Percentiles rank a stretch among this genome's conserved stretches.
phyloP scores from a whole-genome alignment of 257 asterid species.

The Leonotis leonurus region DNA sequence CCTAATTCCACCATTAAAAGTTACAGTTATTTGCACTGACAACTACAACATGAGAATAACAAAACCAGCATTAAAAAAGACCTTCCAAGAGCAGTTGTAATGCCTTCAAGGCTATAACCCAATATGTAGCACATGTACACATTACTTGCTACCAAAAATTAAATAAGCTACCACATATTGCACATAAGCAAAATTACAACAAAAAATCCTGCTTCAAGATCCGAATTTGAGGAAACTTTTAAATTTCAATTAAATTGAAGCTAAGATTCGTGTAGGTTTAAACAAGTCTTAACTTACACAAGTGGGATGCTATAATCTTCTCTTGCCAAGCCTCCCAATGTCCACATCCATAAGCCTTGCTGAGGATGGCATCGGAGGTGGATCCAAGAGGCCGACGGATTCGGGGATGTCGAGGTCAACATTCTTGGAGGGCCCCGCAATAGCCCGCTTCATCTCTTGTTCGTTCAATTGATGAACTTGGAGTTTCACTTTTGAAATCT shows the following conservation, averaged over 20 bases:
- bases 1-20: no score
- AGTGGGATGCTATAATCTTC: slow-evolving; percentile 31
- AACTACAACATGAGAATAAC: no score
- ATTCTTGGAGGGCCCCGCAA: slow-evolving; percentile 57
- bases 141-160: background rate
- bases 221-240: no score
- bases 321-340: slow-evolving; percentile 69
- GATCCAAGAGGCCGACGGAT: slow-evolving; percentile 64
- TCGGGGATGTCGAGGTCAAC: slow-evolving; percentile 92
- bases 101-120: no score
- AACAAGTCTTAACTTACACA: slow-evolving; percentile 6
- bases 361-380: slow-evolving; percentile 41
- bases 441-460: slow-evolving; percentile 57
- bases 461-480: slow-evolving; percentile 52
- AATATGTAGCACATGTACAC: background rate
- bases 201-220: background rate
- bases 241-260: background rate
- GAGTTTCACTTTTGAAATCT: slow-evolving; percentile 59
- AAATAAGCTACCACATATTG: background rate
- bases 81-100: no score
- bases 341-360: slow-evolving; percentile 76
- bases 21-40: no score
- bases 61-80: no score
- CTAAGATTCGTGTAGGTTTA: no score
- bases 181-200: background rate